Percentiles rank a stretch among this genome's conserved stretches.
These are phyloP conservation scores for Neocallimastix lanati DNA, from an alignment of 192 early-diverging fungal species.

Conservation along the genomic window DNA sequence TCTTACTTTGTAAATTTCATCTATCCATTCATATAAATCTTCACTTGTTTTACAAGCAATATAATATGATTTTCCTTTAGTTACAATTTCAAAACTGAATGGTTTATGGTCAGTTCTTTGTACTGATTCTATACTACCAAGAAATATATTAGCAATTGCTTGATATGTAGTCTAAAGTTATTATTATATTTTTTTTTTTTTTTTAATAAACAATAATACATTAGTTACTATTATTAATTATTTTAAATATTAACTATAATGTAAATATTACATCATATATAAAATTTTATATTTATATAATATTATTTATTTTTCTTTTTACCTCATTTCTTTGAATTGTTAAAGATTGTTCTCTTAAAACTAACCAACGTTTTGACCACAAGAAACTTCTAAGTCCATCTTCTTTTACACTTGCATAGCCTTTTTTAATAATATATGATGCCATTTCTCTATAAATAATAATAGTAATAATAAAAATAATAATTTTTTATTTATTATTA, in stretches of 20 bases:
- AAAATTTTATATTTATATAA: too few species aligned
- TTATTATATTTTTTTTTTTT: too few species aligned
- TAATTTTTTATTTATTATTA: too few species aligned
- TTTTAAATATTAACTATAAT: too few species aligned
- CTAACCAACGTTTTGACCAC: conserved; percentile 85
- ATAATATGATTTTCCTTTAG: conserved; percentile 7
- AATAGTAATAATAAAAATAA: too few species aligned
- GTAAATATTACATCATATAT: too few species aligned
- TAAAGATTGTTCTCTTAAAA: conserved; percentile 73
- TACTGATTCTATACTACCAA: not conserved
- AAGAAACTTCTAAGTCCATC: conserved; percentile 78
- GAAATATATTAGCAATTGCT: not conserved
- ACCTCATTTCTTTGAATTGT: conserved; percentile 91
- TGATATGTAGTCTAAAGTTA: not conserved
- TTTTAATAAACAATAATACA: too few species aligned
- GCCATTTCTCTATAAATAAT: not conserved
- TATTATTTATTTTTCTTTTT: conserved; percentile 7
- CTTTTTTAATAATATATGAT: conserved; percentile 46
- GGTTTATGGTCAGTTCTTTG: conserved; percentile 4
- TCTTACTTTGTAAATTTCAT: conserved; percentile 7
- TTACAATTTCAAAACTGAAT: conserved; percentile 5
- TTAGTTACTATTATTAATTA: too few species aligned
- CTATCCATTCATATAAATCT: conserved; percentile 9
- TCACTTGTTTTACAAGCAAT: conserved; percentile 9
- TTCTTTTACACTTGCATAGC: conserved; percentile 78